Conservation (phyloP, 805 yeast species). For the Saccharomycopsis amapae region DNA sequence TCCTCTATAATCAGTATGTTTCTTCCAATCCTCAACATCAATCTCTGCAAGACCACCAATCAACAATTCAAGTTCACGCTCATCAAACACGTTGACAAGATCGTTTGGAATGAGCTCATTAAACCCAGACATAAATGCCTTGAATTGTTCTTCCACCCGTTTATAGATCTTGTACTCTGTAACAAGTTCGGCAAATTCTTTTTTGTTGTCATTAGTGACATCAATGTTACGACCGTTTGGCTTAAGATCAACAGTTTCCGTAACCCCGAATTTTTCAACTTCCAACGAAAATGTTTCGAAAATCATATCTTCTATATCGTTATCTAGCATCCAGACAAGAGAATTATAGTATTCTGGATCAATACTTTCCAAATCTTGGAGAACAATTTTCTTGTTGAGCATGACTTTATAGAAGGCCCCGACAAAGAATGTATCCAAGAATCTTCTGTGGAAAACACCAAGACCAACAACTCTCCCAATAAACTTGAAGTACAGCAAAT, state of each 20-base stretch:
- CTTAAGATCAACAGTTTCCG: slow-evolving; percentile 82
- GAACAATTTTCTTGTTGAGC: slow-evolving; percentile 86
- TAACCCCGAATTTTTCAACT: slow-evolving; percentile 94
- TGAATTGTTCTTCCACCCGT: slow-evolving; percentile 92
- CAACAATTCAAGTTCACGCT: slow-evolving; percentile 90
- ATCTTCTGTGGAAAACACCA: slow-evolving; percentile 97
- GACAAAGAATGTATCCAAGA: slow-evolving; percentile 95
- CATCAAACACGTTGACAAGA: slow-evolving; percentile 92
- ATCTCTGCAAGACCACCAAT: slow-evolving; percentile 98
- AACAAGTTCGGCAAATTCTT: slow-evolving; percentile 88
- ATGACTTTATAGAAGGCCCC: slow-evolving; percentile 98
- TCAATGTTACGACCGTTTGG: slow-evolving; percentile 83
- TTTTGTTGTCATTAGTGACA: slow-evolving; percentile 91
- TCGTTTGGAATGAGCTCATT: slow-evolving; percentile 97
- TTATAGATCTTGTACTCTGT: slow-evolving; percentile 94
- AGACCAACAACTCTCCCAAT: slow-evolving; percentile 97
- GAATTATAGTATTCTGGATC: slow-evolving; percentile 92
- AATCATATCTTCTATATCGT: slow-evolving; percentile 83
- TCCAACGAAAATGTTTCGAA: slow-evolving; percentile 84
- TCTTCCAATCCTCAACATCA: slow-evolving; percentile 98
- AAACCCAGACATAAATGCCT: slow-evolving; percentile 95
- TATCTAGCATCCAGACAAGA: slow-evolving; percentile 90
- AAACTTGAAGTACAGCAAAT: slow-evolving; percentile 93
- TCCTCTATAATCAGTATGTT: slow-evolving; percentile 97
- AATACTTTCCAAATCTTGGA: slow-evolving; percentile 93